Base-by-base conservation (phyloP, 2,329 filamentous ascomycete species). In the Fulvia fulva region DNA sequence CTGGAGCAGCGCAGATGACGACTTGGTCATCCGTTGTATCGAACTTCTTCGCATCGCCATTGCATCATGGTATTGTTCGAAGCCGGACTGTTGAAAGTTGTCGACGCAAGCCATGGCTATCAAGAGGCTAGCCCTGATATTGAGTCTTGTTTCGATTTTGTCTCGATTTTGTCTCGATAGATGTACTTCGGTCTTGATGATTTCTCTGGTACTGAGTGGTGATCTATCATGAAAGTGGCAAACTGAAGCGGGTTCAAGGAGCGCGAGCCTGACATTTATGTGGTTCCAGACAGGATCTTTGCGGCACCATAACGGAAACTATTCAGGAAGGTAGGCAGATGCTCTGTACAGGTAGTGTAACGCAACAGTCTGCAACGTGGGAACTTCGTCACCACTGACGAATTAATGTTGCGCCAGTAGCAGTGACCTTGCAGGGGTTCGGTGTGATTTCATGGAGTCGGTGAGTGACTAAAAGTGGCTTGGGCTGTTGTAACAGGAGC, bases 71-170 rank as follows among this genome's bases (percentile, higher is more conserved):
- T 50, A 30, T 16, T 50, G 46, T 19, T 50, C 21, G 22, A 23
- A 26, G 45, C 32, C 32, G 21, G 54, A 30, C 37, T 50, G 45
- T 19, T 25, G 32, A 16, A 41, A 22, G 34, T 28, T 51, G 22
- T 51, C 46, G 23, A 51, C 46, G 21, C 54, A 56, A 28, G 54
- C 54, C 54, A 56, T 56, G 50, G 32, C 45, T 22, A 44, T 7
- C 34, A 41, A n/a, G 34, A 41, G 12, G 14, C 1, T 5, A 16
- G 16, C 16, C n/a, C n/a, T 16, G 11, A n/a, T n/a, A n/a, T n/a
- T n/a, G n/a, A n/a, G n/a, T 5, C 12, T 5, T 16, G 34, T 9
- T 41, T 14, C 14, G 34, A n/a, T 41, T 5, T 41, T n/a, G 34
- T 16, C 6, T 16, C 5, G 28, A 52, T 22, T 16, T 43, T 23